A percentile compares a stretch with the other conserved stretches of the same genome.
Evolutionary conservation across 495 filamentous ascomycete species (phyloP).

Genomic region (Penicillium fimorum): DNA sequence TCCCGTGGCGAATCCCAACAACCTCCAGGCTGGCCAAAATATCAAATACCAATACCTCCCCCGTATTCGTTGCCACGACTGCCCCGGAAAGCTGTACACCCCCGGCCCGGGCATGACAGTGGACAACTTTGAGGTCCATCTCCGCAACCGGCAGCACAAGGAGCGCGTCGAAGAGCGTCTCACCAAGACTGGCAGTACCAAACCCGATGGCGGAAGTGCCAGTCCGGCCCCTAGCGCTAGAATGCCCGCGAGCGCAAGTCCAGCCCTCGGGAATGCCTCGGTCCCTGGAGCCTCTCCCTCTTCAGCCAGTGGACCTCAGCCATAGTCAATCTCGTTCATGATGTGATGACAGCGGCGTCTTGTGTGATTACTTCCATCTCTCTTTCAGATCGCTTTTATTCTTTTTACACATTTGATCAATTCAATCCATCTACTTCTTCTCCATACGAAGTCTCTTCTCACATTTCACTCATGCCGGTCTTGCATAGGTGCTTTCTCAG

Average conservation of each 20-base stretch:
- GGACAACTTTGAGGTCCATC: conserved; percentile 86
- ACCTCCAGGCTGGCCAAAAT: conserved; percentile 44
- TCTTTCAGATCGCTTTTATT: conserved; percentile 19
- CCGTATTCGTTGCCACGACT: conserved; percentile 85
- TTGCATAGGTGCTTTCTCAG: conserved; percentile 21
- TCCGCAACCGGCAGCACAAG: conserved; percentile 77
- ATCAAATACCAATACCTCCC: conserved; percentile 76
- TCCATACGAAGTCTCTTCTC: conserved; percentile 6
- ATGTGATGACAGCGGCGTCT: conserved; percentile 26
- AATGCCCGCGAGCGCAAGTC: conserved; percentile 20
- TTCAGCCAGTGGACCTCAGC: conserved; percentile 15
- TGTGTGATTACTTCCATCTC: conserved; percentile 9
- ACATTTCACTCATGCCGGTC: conserved; percentile 11
- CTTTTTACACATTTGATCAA: conserved; percentile 14
- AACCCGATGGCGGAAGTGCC: conserved; percentile 16
- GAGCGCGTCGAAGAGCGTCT: conserved; percentile 65
- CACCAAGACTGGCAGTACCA: conserved; percentile 18
- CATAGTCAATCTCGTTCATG: conserved; percentile 23
- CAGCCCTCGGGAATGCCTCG: conserved; percentile 14
- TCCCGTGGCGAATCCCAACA: conserved; percentile 49
- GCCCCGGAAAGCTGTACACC: conserved; percentile 90
- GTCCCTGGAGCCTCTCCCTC: conserved; percentile 14
- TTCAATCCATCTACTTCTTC: conserved; percentile 9
- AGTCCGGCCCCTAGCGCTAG: conserved; percentile 23
- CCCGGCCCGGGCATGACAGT: conserved; percentile 79